Conservation (phyloP, 2,329 filamentous ascomycete species). For the Blastomyces gilchristii region DNA sequence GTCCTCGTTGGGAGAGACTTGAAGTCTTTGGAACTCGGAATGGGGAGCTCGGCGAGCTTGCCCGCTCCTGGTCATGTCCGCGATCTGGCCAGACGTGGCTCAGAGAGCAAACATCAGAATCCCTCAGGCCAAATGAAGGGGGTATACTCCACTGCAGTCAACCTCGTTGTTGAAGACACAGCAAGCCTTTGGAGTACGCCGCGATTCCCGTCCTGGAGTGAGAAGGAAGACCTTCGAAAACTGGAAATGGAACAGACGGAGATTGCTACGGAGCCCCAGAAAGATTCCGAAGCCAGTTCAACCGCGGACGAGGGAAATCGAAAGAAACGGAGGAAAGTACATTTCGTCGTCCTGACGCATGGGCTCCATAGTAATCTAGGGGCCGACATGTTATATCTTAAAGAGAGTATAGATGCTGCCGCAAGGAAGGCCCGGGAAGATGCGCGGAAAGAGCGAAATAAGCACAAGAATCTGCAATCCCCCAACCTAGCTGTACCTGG, state of each 20-base stretch:
- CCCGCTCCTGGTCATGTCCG: constrained; percentile 58
- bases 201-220: constrained; percentile 55
- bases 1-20: constrained; percentile 75
- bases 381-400: constrained; percentile 92
- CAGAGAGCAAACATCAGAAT: constrained; percentile 23
- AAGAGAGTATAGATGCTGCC: constrained; percentile 88
- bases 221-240: constrained; percentile 32
- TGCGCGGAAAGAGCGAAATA: constrained; percentile 47
- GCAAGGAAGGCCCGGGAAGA: constrained; percentile 63
- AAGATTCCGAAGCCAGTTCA: constrained; percentile 12
- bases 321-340: constrained; percentile 64
- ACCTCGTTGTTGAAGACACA: constrained; percentile 75
- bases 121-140: constrained; percentile 42
- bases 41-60: constrained; percentile 45
- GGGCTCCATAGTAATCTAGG: constrained; percentile 92
- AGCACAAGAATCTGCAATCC: constrained; percentile 23
- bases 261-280: constrained; percentile 18
- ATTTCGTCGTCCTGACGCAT: constrained; percentile 86
- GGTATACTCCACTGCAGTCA: constrained; percentile 73
- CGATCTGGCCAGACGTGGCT: constrained; percentile 60
- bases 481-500: background rate
- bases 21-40: constrained; percentile 63
- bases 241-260: constrained; percentile 20
- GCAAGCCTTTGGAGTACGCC: constrained; percentile 89
- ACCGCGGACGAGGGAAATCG: constrained; percentile 22